Percentiles rank a stretch among this genome's conserved stretches.
phyloP scores from a whole-genome alignment of 1,139 yeast genomes.

The Protomyces inouyei region DNA sequence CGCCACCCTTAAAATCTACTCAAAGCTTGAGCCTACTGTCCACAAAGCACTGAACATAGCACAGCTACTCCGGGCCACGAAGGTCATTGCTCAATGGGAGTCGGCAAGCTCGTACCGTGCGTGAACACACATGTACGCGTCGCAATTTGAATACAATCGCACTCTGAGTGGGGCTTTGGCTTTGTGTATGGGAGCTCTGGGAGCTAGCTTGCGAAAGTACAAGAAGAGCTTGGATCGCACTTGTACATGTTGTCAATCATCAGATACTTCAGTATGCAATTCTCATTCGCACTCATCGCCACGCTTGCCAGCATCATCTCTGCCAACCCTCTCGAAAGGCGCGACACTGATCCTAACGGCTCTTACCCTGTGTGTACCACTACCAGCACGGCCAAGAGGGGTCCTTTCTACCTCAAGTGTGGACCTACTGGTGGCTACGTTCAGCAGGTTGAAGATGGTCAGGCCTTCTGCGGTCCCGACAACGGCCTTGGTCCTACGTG shows the following conservation, averaged over 20 bases:
- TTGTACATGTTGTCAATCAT: not conserved
- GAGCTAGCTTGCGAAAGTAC: not conserved
- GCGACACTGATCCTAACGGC: conserved; percentile 18
- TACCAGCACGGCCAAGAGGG: not conserved
- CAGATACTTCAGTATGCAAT: not conserved
- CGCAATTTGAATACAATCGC: too few species aligned
- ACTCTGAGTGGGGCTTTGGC: too few species aligned
- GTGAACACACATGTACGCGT: too few species aligned
- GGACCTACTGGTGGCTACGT: conserved; percentile 21
- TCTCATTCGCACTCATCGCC: conserved; percentile 5
- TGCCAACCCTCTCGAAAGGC: conserved; percentile 18
- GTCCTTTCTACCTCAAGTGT: conserved; percentile 17
- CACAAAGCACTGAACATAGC: too few species aligned
- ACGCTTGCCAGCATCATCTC: conserved; percentile 11
- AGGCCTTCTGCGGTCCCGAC: conserved; percentile 9
- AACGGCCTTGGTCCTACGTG: conserved; percentile 16
- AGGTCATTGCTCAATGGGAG: too few species aligned
- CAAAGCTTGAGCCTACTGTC: too few species aligned
- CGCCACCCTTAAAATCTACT: too few species aligned
- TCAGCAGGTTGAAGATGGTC: conserved; percentile 20
- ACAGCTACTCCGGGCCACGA: too few species aligned
- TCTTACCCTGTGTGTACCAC: conserved; percentile 15
- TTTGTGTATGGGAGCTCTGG: too few species aligned
- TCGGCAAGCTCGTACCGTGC: too few species aligned
- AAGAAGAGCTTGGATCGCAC: not conserved